Base-by-base conservation (phyloP, 495 filamentous ascomycete genomes). In the Xylaria grammica region DNA sequence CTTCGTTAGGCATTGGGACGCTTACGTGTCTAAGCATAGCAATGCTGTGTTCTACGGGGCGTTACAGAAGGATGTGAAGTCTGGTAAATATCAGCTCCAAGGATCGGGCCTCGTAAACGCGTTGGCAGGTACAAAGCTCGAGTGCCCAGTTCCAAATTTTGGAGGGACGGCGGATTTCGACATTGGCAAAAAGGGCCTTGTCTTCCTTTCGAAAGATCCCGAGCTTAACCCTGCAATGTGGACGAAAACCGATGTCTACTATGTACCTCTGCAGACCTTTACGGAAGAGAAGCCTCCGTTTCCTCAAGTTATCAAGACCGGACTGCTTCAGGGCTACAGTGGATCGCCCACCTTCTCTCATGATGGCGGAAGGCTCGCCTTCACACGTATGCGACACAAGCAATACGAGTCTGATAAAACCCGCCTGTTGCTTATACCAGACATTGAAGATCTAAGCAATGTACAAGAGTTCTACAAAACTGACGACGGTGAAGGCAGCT, bases 361-460 rank as follows among this genome's bases (percentile, higher is more conserved):
- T 19, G 84, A 89, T 68, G 92, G 91, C 1, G 84, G 81, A 53
- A 83, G 83, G 50, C 84, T 93, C 9, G 94, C 88, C n/a, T 93
- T 97, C 65, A 85, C 93, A 45, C 84, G 89, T 34, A 94, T 94
- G 91, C 81, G 84, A 26, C 79, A 87, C 64, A 86, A 90, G 67
- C 92, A 92, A 24, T 97, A 98, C 72, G 94, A 98, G 77, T 89
- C 89, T 10, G 94, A 97, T 78, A 91, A 92, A 75, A 90, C 93
- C 51, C 82, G 91, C 4, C 82, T 97, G 4, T 75, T 97, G 56
- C 77, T 96, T 15, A 63, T 87, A 7, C 79, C 80, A 1, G 79
- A 87, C 72, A 73, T 92, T 51, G 76, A 76, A 6, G 85, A 90
- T 67, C 80, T 86, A 7, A 82, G 81, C 78, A 84, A 81, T 69